These are phyloP conservation scores for Camelina laxa DNA, from an alignment of 345 rosid genomes.

Conservation along the genomic window DNA sequence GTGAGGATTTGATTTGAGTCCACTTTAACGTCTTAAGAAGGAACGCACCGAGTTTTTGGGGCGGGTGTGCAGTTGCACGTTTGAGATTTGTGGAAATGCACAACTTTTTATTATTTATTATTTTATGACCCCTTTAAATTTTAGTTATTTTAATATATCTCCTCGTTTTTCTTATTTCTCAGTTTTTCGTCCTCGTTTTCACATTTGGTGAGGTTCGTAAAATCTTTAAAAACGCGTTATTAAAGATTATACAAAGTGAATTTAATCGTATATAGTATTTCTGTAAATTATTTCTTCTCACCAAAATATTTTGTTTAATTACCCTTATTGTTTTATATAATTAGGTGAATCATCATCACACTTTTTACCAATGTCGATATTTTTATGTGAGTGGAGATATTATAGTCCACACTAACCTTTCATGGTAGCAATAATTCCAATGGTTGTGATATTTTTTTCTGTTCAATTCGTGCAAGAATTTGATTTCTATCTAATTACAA, in stretches of 20 bases:
- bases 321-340: too few relatives aligned
- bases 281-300: too few relatives aligned
- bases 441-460: background rate
- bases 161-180: background rate
- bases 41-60: slow-evolving; percentile 31
- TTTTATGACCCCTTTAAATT: background rate
- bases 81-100: background rate
- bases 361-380: too few relatives aligned
- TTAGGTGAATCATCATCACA: too few relatives aligned
- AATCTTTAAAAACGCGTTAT: background rate
- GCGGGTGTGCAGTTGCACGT: background rate
- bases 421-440: too few relatives aligned
- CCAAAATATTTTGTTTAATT: too few relatives aligned
- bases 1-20: slow-evolving; percentile 32
- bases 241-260: background rate
- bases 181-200: background rate
- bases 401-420: too few relatives aligned
- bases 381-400: too few relatives aligned
- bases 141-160: background rate
- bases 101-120: background rate
- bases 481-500: background rate
- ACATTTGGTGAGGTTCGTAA: background rate
- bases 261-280: background rate
- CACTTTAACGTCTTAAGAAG: slow-evolving; percentile 23
- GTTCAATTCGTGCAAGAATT: background rate